These are phyloP conservation scores for Penicillium daleae DNA, from an alignment of 495 filamentous ascomycete genomes.

Conservation along the genomic window DNA sequence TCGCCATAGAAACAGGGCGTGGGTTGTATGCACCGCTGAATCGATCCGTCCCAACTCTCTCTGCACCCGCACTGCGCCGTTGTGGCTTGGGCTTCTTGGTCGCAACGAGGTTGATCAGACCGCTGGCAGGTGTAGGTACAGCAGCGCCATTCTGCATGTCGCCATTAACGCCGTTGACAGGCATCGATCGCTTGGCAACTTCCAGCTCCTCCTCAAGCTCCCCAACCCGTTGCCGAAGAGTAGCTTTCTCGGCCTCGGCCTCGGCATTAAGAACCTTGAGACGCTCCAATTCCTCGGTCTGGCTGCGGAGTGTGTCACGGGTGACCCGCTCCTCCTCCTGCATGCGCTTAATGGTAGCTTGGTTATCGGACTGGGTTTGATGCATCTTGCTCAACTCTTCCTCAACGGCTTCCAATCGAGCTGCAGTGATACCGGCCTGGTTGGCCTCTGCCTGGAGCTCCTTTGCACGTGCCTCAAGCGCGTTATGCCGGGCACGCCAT, in stretches of 20 bases:
- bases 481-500: constrained; percentile 88
- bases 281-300: constrained; percentile 76
- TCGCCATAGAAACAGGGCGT: constrained; percentile 91
- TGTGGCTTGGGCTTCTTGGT: constrained; percentile 98
- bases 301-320: constrained; percentile 73
- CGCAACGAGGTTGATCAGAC: constrained; percentile 94
- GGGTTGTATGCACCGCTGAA: constrained; percentile 93
- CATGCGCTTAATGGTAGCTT: constrained; percentile 84
- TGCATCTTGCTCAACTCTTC: constrained; percentile 94
- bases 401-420: constrained; percentile 84
- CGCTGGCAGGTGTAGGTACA: constrained; percentile 60
- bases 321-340: constrained; percentile 88
- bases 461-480: constrained; percentile 86
- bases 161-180: constrained; percentile 58
- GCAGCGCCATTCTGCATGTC: constrained; percentile 71
- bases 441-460: constrained; percentile 96
- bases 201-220: constrained; percentile 95
- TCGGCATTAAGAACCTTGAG: constrained; percentile 69
- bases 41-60: constrained; percentile 78
- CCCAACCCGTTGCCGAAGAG: constrained; percentile 80
- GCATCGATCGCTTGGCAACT: constrained; percentile 70
- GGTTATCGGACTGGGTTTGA: constrained; percentile 80
- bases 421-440: constrained; percentile 93
- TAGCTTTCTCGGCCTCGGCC: constrained; percentile 80
- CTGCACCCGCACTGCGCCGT: constrained; percentile 89